These are phyloP conservation scores for Plantago elongata DNA, from an alignment of 257 asterid genomes.

Conservation along the genomic window DNA sequence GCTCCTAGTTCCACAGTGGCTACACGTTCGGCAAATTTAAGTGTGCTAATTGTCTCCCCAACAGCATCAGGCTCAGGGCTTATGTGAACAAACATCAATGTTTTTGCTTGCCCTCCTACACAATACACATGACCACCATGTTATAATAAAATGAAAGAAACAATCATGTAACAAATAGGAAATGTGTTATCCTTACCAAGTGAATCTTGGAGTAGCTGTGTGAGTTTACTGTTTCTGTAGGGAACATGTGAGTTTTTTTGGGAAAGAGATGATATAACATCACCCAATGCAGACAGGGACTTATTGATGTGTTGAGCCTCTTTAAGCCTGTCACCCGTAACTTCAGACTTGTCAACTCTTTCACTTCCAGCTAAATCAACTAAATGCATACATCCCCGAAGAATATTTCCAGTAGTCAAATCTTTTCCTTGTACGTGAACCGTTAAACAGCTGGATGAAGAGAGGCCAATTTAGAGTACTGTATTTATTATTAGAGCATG, in stretches of 20 bases:
- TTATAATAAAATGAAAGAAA: conserved; percentile 17
- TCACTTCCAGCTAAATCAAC: conserved; percentile 99
- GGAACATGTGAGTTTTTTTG: conserved; percentile 89
- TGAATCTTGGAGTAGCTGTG: conserved; percentile 96
- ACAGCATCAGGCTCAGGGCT: conserved; percentile 89
- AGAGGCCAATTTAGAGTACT: conserved; percentile 11
- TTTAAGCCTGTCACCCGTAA: conserved; percentile 86
- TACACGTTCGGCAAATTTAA: conserved; percentile 97
- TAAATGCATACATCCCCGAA: conserved; percentile 98
- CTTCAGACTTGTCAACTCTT: conserved; percentile 99
- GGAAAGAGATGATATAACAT: conserved; percentile 90
- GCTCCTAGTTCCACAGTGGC: conserved; percentile 98
- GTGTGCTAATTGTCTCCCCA: conserved; percentile 95
- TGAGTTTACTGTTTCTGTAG: conserved; percentile 91
- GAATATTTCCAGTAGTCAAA: conserved; percentile 64
- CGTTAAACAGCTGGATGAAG: conserved; percentile 67
- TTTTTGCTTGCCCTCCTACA: conserved; percentile 96
- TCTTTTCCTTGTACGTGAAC: conserved; percentile 96
- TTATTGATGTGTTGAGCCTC: conserved; percentile 95
- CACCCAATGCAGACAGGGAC: conserved; percentile 97
- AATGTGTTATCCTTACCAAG: conserved; percentile 60
- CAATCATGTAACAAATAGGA: not conserved
- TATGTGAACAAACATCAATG: conserved; percentile 93
- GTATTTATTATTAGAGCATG: not conserved
- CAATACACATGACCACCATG: conserved; percentile 4